A percentile compares a stretch with the other conserved stretches of the same genome.
phyloP scores from a whole-genome alignment of 176 grass and related monocot species.

The Carex littledalei region DNA sequence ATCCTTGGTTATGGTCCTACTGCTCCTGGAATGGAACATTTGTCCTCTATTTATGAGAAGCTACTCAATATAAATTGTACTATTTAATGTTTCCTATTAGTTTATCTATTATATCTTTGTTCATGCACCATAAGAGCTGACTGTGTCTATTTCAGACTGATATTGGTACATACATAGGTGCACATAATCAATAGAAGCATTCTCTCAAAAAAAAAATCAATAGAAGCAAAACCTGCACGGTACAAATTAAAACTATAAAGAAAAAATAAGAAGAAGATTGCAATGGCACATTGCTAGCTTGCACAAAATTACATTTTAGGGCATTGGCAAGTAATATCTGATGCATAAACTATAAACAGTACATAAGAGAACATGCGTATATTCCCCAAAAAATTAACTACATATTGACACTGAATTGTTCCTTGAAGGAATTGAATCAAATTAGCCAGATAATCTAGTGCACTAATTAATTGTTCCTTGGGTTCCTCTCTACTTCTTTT shows the following conservation, averaged over 20 bases:
- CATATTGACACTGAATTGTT: background rate
- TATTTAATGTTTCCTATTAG: background rate
- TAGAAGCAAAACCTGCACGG: background rate
- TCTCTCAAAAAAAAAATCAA: too few species aligned
- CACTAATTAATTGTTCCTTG: background rate
- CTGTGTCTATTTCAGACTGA: background rate
- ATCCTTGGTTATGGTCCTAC: background rate
- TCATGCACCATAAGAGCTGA: background rate
- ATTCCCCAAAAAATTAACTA: background rate
- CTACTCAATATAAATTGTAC: background rate
- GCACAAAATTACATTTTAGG: too few species aligned
- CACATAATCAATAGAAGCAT: background rate
- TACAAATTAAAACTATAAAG: background rate
- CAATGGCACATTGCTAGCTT: background rate
- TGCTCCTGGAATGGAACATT: conserved; percentile 10
- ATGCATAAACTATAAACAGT: background rate
- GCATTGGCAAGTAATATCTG: background rate
- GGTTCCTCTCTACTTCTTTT: background rate
- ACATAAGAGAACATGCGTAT: background rate
- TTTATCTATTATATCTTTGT: conserved; percentile 5
- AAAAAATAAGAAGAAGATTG: background rate
- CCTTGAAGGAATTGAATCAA: background rate
- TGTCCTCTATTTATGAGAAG: conserved; percentile 17
- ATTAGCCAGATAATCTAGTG: background rate
- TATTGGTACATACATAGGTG: background rate